Percentiles rank a stretch among this genome's conserved stretches.
phyloP scores from a whole-genome alignment of 768 basidiomycete species.

The Macrolepiota dolichaula region DNA sequence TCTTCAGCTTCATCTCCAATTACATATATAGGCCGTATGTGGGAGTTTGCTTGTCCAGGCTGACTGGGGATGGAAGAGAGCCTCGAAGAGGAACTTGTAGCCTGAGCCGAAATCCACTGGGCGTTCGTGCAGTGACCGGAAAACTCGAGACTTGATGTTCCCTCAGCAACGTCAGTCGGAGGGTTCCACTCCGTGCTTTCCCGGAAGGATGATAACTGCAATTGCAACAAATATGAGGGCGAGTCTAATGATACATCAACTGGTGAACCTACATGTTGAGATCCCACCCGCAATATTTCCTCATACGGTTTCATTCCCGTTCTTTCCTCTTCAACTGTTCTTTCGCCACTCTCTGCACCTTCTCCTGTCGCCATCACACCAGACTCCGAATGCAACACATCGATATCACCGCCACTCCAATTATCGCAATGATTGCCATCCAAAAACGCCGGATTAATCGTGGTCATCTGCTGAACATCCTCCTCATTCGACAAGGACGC shows the following conservation, averaged over 20 bases:
- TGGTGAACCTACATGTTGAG: background rate
- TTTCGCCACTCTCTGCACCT: background rate
- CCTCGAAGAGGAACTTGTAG: background rate
- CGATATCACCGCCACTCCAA: background rate
- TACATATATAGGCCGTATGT: background rate
- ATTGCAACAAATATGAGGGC: background rate
- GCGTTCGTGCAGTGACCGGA: background rate
- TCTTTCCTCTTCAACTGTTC: background rate
- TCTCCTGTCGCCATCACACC: background rate
- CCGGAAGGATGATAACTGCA: background rate
- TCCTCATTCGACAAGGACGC: background rate
- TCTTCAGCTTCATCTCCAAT: background rate
- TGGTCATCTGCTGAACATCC: background rate
- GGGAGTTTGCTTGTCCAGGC: background rate
- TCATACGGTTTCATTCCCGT: background rate
- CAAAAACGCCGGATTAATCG: constrained; percentile 5
- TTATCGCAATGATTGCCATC: background rate
- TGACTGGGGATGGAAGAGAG: background rate
- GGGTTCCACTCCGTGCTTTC: background rate
- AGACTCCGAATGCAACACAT: background rate
- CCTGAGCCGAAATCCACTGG: background rate
- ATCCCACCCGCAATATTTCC: background rate
- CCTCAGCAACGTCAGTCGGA: background rate
- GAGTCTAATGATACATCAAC: background rate
- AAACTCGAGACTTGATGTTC: constrained; percentile 4